Percentiles rank a stretch among this genome's conserved stretches.
phyloP scores from a whole-genome alignment of 139 green algal genomes.

The Chlamydomonas incerta region DNA sequence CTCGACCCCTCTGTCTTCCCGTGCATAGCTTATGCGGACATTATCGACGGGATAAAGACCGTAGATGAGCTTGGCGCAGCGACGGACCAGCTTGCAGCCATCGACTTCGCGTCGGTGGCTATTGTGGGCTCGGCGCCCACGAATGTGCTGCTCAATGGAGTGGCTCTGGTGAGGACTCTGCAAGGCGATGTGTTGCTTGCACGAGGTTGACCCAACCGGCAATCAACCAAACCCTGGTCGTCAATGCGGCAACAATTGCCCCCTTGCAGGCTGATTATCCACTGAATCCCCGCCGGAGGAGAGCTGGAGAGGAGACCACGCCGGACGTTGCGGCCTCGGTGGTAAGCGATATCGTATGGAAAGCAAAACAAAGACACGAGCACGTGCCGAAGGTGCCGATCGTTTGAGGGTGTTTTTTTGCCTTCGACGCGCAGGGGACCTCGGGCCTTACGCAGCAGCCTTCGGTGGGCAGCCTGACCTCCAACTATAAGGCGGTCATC shows the following conservation, averaged over 20 bases:
- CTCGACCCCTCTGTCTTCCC: constrained; percentile 49
- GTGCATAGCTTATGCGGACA: constrained; percentile 50
- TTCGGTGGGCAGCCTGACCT: not conserved
- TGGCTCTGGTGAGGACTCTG: constrained; percentile 40
- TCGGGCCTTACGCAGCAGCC: too few relatives aligned
- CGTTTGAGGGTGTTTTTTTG: too few relatives aligned
- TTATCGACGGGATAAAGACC: constrained; percentile 35
- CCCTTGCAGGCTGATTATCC: constrained; percentile 80
- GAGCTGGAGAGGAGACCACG: constrained; percentile 71
- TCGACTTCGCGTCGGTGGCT: constrained; percentile 29
- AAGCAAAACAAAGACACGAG: too few relatives aligned
- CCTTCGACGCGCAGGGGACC: not conserved
- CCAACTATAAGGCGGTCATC: constrained; percentile 80
- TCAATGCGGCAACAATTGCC: too few relatives aligned
- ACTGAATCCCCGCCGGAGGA: constrained; percentile 72
- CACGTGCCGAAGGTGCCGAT: too few relatives aligned
- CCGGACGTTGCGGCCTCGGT: constrained; percentile 54
- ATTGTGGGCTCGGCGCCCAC: constrained; percentile 62
- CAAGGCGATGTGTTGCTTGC: too few relatives aligned
- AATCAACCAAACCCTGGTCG: not conserved
- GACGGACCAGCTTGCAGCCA: not conserved
- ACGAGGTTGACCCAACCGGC: not conserved
- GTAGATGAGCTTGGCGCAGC: not conserved
- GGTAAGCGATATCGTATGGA: not conserved
- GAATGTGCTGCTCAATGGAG: constrained; percentile 50